Conservation (phyloP, 2,329 filamentous ascomycete genomes). For the Aspergillus sp. region DNA sequence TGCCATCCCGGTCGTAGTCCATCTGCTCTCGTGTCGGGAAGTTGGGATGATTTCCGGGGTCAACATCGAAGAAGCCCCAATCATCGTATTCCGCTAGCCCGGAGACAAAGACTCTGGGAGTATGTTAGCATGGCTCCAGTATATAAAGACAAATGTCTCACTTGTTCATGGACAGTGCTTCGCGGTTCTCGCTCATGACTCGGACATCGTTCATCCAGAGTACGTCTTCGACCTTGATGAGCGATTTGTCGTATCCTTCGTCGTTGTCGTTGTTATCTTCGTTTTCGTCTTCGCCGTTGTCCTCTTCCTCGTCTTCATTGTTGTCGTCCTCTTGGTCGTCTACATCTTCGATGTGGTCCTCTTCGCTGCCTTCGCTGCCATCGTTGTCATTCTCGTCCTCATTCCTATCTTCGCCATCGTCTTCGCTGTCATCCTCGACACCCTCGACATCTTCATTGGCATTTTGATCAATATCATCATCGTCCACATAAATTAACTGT, state of each 20-base stretch:
- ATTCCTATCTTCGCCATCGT: no score
- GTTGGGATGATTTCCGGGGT: not conserved
- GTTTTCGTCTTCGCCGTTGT: no score
- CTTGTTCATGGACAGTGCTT: not conserved
- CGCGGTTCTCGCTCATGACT: not conserved
- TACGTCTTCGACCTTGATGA: not conserved
- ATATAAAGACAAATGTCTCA: not conserved
- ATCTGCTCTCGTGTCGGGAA: not conserved
- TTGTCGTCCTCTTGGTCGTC: no score
- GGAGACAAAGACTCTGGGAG: not conserved
- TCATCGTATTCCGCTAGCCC: not conserved
- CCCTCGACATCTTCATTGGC: not conserved
- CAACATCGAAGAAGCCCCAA: not conserved
- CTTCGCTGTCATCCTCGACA: no score
- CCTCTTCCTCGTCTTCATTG: no score
- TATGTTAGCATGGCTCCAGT: not conserved
- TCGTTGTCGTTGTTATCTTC: not conserved
- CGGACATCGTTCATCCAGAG: not conserved
- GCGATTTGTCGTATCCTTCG: not conserved
- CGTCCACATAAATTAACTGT: not conserved
- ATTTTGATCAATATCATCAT: not conserved
- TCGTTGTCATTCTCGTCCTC: no score
- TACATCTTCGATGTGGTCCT: no score
- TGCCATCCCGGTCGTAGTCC: not conserved
- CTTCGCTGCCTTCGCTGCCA: no score